A percentile compares a stretch with the other conserved stretches of the same genome.
These are phyloP conservation scores for Cadophora gregata DNA, from an alignment of 2,329 filamentous ascomycete genomes.

Conservation along the genomic window DNA sequence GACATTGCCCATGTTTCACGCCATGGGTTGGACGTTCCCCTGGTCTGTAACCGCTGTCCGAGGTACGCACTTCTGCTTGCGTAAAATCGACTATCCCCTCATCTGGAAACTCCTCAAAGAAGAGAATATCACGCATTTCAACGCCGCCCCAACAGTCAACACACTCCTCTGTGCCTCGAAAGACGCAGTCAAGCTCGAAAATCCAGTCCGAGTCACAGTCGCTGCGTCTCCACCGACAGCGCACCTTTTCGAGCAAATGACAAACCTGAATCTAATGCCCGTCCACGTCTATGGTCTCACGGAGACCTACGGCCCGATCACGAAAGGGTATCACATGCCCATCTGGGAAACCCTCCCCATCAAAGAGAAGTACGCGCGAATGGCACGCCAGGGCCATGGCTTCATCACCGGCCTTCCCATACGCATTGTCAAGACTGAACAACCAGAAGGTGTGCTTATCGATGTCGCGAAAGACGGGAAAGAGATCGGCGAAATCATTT, in stretches of 20 bases:
- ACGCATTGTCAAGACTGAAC: slow-evolving; percentile 81
- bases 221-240: slow-evolving; percentile 90
- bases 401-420: slow-evolving; percentile 83
- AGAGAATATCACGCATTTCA: slow-evolving; percentile 91
- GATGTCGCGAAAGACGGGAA: slow-evolving; percentile 73
- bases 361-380: slow-evolving; percentile 82
- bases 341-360: slow-evolving; percentile 77
- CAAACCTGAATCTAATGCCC: slow-evolving; percentile 77
- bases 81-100: slow-evolving; percentile 92
- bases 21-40: slow-evolving; percentile 72
- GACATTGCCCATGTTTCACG: slow-evolving; percentile 88
- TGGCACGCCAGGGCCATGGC: slow-evolving; percentile 94
- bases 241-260: slow-evolving; percentile 93
- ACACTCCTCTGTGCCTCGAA: slow-evolving; percentile 84
- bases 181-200: slow-evolving; percentile 72
- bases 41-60: slow-evolving; percentile 93
- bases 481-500: slow-evolving; percentile 85
- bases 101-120: slow-evolving; percentile 91
- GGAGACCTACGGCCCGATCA: slow-evolving; percentile 95
- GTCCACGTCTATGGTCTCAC: slow-evolving; percentile 92
- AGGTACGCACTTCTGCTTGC: slow-evolving; percentile 92
- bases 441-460: slow-evolving; percentile 67
- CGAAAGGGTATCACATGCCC: slow-evolving; percentile 88
- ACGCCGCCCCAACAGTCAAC: slow-evolving; percentile 95
- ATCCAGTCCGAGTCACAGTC: slow-evolving; percentile 84